Conservation (phyloP, 805 yeast species). For the Ogataea naganishii region DNA sequence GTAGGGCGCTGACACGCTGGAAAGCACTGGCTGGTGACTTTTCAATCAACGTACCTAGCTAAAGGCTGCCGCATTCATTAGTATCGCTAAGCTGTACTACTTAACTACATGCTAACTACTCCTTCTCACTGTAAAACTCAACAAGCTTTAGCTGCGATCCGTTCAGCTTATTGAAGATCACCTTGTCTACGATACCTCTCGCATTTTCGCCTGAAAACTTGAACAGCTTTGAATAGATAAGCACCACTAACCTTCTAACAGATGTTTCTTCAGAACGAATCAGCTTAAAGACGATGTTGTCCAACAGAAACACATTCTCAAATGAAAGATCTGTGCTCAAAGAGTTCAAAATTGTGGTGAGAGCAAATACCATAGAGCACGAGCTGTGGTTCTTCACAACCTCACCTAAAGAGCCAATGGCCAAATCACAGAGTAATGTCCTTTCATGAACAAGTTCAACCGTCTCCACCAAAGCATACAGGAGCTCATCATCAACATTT, state of each 20-base stretch:
- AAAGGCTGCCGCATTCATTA: background rate
- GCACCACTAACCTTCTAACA: slow-evolving; percentile 28
- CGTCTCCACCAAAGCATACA: slow-evolving; percentile 25
- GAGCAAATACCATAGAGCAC: too few species aligned
- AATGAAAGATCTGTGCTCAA: too few species aligned
- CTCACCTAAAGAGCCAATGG: slow-evolving; percentile 7
- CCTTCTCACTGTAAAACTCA: slow-evolving; percentile 29
- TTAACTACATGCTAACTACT: background rate
- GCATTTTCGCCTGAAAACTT: slow-evolving; percentile 9
- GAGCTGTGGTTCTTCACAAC: too few species aligned
- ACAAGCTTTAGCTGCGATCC: slow-evolving; percentile 37
- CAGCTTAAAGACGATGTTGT: slow-evolving; percentile 19
- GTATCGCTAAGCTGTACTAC: background rate
- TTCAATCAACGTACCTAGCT: background rate
- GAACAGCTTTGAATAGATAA: slow-evolving; percentile 27
- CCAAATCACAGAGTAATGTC: slow-evolving; percentile 31
- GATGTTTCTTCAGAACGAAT: slow-evolving; percentile 25
- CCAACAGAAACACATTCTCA: slow-evolving; percentile 22
- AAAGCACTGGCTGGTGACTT: background rate
- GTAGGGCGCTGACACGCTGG: background rate
- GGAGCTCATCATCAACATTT: slow-evolving; percentile 3
- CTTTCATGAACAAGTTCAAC: slow-evolving; percentile 26
- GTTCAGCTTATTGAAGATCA: slow-evolving; percentile 29
- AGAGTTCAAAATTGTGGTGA: too few species aligned
- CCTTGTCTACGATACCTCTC: slow-evolving; percentile 17